Base-by-base conservation (phyloP, 768 basidiomycete species). In the Tylopilus intermedius region DNA sequence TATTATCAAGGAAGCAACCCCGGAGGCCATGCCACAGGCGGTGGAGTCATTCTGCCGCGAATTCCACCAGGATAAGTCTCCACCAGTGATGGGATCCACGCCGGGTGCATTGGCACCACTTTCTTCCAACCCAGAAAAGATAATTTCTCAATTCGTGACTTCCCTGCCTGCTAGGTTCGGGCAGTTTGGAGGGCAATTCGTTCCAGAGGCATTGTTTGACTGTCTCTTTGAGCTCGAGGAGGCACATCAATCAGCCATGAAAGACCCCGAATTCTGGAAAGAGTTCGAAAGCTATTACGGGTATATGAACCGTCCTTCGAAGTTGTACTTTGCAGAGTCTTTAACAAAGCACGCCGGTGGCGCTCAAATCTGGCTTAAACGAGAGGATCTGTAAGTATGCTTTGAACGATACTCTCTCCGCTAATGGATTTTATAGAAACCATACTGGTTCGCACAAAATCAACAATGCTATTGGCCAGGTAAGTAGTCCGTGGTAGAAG, bases 381-480 rank as follows among this genome's bases (percentile, higher is more conserved):
- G 94, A 43, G 95, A 94, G 72, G 93, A 95, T 62, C 65, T 95
- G 87, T 88, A 57, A 57, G 86, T 67, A 22, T 10, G 18, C 24
- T 22, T 49, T 21, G 46, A 21, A 18, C 42, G 21, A 45, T 26
- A 21, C 18, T 27, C 13, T 40, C 5, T 10, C 50, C 6, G 22
- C 42, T 50, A 43, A 70, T 39, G 18, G 7, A 18, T n/a, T 40
- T 13, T 47, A 32, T 53, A 91, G 89, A 54, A 99, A 99, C 68
- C 95, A 98, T 67, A 98, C 96, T 0, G 96, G 96, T 14, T 97
- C 94, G 9, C 96, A 99, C 72, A 99, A 98, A 71, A 98, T 99
- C 66, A 98, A 98, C 73, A 99, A 99, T 68, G 95, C 95, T 22
- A 87, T 99, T 54, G 96, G 96, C 33, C 94, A 95, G 78, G 88